Base-by-base conservation (phyloP, 1,284 basidiomycete genomes). In the Leccinum laetum region DNA sequence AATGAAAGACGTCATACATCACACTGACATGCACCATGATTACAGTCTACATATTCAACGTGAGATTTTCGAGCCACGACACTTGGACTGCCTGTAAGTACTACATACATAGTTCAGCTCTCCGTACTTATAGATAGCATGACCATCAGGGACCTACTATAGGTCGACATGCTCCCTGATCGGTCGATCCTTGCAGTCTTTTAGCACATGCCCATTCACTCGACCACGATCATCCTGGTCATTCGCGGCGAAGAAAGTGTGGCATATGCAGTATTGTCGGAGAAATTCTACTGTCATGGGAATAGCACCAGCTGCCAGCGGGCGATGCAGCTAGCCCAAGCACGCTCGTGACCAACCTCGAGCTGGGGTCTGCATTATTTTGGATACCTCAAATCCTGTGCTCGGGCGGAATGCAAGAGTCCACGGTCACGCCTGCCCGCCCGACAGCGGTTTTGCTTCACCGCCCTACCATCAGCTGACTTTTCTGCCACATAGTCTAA, bases 401-500 rank as follows among this genome's bases (percentile, higher is more conserved):
- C 49, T 21, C 46, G 10, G n/a, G 46, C 18, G 11, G 46, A 49
- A 49, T 11, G 6, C 46, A 13, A 49, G 11, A 21, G 6, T 21
- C 18, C 18, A 49, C 66, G 66, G 70, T 35, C 26, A 35, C 18
- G 18, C 46, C 21, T 58, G n/a, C 39, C 67, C 66, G 62, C 46
- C 18, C 46, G 11, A 61, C 13, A 11, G 8, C 44, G 56, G 58
- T 8, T 24, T 13, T 49, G 46, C 18, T 21, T 49, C 46, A 52
- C 11, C n/a, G 29, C 52, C 44, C 44, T 29, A 49, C 64, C 58
- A 6, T 66, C 73, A 65, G 58, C 65, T 63, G 65, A 68, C 62
- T 18, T 21, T 4, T 9, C 13, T 11, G 8, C 52, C 29, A 16
- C 18, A 53, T 16, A 59, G 18, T 29, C 4, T 41, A 37, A 14